Evolutionary conservation across 2,329 filamentous ascomycete genomes (phyloP), one percentile per base, ranked within the genome.

Genomic region (Talaromyces sp.): DNA sequence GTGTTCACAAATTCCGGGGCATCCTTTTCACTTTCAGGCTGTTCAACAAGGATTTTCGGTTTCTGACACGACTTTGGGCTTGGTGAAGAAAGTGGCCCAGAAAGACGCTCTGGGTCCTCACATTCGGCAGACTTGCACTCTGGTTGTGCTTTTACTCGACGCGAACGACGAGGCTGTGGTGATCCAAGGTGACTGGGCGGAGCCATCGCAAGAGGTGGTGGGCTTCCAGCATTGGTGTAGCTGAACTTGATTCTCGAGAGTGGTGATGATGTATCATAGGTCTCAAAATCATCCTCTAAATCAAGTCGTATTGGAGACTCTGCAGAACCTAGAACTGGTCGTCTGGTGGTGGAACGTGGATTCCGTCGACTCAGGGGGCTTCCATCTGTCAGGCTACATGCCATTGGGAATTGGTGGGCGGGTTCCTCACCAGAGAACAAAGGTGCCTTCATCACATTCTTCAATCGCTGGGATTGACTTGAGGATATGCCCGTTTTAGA

Each of bases 221-320:
- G 62, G 36, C 65, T 66, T 15, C 61, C 65, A 19, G 64, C 59
- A 59, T 67, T 65, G n/a, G 69, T 69, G 57, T 68, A 69, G 36
- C 68, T 71, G 27, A 72, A 65, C 17, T 57, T 67, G 30, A 69
- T 62, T 42, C 58, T 61, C 30, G 63, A 51, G 27, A 53, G 56
- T 36, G 61, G 58, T 33, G 58, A 54, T 33, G 58, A 54, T 27
- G 33, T 42, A 30, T 47, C 54, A 36, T 30, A 32, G 15, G 10
- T 53, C 25, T 54, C 61, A 22, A 51, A 22, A 15, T 53, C 54
- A 22, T 55, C 33, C 11, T 63, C 61, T 17, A 33, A 57, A n/a
- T 60, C 57, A 22, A 60, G 52, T 27, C 30, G 30, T 9, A 39
- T 52, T 55, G 58, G 30, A 30, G 56, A 49, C 15, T 51, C 33